phyloP scores from a whole-genome alignment of 495 filamentous ascomycete species.

The Podospora pseudocomata region DNA sequence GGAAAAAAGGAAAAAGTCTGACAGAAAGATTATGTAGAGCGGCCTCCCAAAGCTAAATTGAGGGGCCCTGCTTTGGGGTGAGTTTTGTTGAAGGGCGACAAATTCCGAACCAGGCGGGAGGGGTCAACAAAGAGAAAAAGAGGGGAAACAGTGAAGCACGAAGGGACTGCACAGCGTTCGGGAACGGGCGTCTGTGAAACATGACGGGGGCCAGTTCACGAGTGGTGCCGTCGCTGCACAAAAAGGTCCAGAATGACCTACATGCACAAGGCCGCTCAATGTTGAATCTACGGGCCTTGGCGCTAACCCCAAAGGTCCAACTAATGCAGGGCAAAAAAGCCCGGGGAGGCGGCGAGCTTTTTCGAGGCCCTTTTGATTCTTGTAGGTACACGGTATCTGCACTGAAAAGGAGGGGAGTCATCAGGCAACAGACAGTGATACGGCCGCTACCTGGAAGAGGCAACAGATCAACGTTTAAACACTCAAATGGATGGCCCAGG shows the following conservation, averaged over 20 bases:
- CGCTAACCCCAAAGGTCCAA: background rate
- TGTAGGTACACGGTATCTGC: background rate
- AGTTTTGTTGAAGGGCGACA: background rate
- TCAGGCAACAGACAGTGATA: background rate
- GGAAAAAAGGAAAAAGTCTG: background rate
- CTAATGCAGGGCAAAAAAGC: background rate
- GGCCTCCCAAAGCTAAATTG: background rate
- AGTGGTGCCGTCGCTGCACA: background rate
- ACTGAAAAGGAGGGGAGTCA: background rate
- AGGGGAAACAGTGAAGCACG: background rate
- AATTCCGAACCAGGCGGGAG: background rate
- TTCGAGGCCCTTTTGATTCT: background rate
- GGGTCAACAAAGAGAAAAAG: background rate
- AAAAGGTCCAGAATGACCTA: background rate
- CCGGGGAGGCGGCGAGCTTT: background rate
- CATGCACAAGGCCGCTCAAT: background rate
- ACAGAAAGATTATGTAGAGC: background rate
- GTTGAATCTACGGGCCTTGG: background rate
- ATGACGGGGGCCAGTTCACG: background rate
- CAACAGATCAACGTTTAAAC: background rate
- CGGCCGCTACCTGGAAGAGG: background rate
- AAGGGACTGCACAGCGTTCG: background rate
- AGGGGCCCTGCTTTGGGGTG: background rate
- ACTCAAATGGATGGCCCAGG: background rate
- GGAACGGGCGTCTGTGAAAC: slow-evolving; percentile 2